Evolutionary conservation across 2,329 filamentous ascomycete genomes (phyloP), one percentile per base, ranked within the genome.

Genomic region (Coniella vitis): DNA sequence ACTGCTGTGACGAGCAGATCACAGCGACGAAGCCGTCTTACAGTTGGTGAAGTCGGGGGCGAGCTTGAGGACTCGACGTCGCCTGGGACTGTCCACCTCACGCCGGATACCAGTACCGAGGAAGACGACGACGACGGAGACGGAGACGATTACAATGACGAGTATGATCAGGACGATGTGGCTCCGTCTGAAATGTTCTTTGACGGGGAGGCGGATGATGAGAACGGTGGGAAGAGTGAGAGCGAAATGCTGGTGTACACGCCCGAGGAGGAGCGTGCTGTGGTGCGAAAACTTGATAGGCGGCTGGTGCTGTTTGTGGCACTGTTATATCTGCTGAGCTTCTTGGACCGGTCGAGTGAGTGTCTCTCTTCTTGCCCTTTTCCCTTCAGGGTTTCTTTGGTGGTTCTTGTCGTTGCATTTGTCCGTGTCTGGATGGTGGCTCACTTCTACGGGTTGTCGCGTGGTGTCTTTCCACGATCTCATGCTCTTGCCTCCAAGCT

Each of bases 341-440:
- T 95, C 62, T 68, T 95, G 56, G 90, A 95, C 65, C 77, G 90
- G 56, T 90, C 87, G 16, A 95, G 87, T 90, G 71, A 20, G 52
- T 52, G 20, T 19, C 12, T 17, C 14, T 21, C 21, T 14, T 31
- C 16, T 36, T 14, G 4, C 54, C 75, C 69, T 49, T 20, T 49
- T 39, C 13, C 22, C 40, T 40, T 17, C n/a, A 4, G 20, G 22
- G 38, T 37, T 14, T 21, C 32, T 10, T 45, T 21, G 40, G n/a
- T 7, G 21, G 37, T 37, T 46, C 20, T 39, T 16, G 7, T 4
- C 19, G 3, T 4, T 34, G 4, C 3, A 13, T 20, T 14, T 3
- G 1, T 13, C 12, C 17, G 14, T 19, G 34, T 36, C 20, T 4
- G n/a, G n/a, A n/a, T n/a, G n/a, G n/a, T n/a, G n/a, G n/a, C n/a